Conservation (phyloP, 768 basidiomycete species). For the Hygrophorus pudorinus region DNA sequence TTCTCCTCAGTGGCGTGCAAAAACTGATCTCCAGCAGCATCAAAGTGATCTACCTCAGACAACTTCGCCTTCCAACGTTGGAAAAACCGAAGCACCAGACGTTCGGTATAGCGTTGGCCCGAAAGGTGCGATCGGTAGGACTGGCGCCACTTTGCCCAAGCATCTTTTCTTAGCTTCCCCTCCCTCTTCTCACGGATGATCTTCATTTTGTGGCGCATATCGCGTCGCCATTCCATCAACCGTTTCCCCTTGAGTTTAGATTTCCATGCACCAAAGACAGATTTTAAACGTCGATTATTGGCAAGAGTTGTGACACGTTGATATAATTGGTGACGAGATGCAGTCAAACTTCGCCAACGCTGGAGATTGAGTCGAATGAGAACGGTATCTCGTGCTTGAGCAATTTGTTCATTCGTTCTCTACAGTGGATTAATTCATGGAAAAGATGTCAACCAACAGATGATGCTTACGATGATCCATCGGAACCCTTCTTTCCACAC, state of each 20-base stretch:
- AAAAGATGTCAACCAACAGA: constrained; percentile 5
- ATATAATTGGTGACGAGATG: constrained; percentile 27
- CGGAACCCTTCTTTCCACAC: constrained; percentile 63
- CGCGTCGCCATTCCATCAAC: constrained; percentile 52
- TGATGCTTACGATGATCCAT: constrained; percentile 60
- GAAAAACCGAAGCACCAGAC: constrained; percentile 34
- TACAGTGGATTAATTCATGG: constrained; percentile 20
- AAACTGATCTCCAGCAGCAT: constrained; percentile 41
- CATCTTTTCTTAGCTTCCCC: constrained; percentile 39
- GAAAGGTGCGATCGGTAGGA: constrained; percentile 41
- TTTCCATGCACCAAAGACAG: constrained; percentile 43
- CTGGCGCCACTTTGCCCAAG: constrained; percentile 62
- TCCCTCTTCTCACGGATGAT: constrained; percentile 48
- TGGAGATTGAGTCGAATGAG: constrained; percentile 48
- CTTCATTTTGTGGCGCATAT: constrained; percentile 67
- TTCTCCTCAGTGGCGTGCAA: constrained; percentile 27
- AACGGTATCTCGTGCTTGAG: constrained; percentile 57
- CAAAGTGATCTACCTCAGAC: constrained; percentile 30
- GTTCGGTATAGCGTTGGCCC: constrained; percentile 38
- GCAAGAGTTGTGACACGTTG: constrained; percentile 34
- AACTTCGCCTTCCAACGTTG: constrained; percentile 44
- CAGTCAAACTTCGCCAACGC: constrained; percentile 44
- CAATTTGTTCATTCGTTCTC: constrained; percentile 66
- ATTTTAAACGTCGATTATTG: constrained; percentile 32
- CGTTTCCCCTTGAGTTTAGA: constrained; percentile 40